phyloP scores from a whole-genome alignment of 2,329 filamentous ascomycete genomes.

The Aureobasidium sp. region DNA sequence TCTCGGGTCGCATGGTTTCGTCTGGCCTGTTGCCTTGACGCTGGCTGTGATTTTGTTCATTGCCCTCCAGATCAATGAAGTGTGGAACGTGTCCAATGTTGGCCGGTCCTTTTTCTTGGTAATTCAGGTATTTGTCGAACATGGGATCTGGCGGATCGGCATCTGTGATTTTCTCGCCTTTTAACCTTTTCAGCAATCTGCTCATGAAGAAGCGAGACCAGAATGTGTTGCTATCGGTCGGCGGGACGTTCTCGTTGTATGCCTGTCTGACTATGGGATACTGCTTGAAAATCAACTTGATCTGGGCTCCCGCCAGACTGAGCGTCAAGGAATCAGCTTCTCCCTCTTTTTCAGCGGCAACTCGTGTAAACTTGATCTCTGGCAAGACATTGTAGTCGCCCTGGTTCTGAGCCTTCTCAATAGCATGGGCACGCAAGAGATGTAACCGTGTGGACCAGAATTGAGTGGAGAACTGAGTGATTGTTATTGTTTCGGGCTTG shows the following conservation, averaged over 20 bases:
- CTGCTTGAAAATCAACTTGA: conserved; percentile 86
- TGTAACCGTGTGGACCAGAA: conserved; percentile 91
- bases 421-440: conserved; percentile 80
- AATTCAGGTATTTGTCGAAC: conserved; percentile 78
- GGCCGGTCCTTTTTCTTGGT: conserved; percentile 47
- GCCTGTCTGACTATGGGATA: conserved; percentile 84
- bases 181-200: conserved; percentile 80
- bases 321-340: conserved; percentile 65
- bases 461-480: conserved; percentile 76
- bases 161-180: conserved; percentile 78
- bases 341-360: conserved; percentile 41
- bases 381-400: conserved; percentile 93
- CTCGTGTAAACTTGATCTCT: conserved; percentile 58
- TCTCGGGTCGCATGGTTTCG: conserved; percentile 79
- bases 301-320: conserved; percentile 83
- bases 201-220: conserved; percentile 95
- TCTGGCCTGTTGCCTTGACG: conserved; percentile 82
- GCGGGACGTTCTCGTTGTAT: conserved; percentile 89
- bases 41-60: conserved; percentile 90
- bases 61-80: conserved; percentile 86
- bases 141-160: conserved; percentile 68
- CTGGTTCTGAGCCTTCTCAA: conserved; percentile 76
- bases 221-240: conserved; percentile 63
- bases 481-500: conserved; percentile 76
- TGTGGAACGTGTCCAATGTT: conserved; percentile 66